These are phyloP conservation scores for Lepiota venenata DNA, from an alignment of 768 basidiomycete species.

Conservation along the genomic window DNA sequence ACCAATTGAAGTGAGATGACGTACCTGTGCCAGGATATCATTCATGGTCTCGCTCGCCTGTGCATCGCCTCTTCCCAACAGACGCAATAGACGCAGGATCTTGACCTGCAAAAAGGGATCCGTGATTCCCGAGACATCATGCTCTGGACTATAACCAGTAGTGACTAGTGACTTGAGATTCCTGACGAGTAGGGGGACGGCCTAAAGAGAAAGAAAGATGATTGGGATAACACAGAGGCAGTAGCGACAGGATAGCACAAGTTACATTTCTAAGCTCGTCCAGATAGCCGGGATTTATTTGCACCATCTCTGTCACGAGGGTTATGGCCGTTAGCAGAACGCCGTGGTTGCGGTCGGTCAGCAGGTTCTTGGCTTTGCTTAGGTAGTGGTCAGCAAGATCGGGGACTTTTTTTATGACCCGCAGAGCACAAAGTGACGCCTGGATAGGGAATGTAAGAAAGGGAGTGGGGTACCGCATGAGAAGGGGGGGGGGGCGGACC, in stretches of 20 bases:
- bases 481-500: conserved; percentile 39
- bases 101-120: conserved; percentile 96
- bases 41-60: conserved; percentile 96
- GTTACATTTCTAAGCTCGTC: conserved; percentile 87
- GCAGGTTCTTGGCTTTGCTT: conserved; percentile 80
- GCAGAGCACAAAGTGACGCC: conserved; percentile 93
- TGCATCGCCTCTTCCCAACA: conserved; percentile 84
- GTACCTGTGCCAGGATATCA: conserved; percentile 92
- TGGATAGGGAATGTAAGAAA: conserved; percentile 26
- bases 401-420: conserved; percentile 94
- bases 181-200: conserved; percentile 89
- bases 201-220: conserved; percentile 42
- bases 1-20: conserved; percentile 5
- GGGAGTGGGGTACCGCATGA: conserved; percentile 1
- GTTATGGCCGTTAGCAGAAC: conserved; percentile 94
- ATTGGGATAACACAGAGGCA: conserved; percentile 7
- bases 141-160: conserved; percentile 97
- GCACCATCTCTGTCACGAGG: conserved; percentile 93
- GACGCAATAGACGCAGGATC: conserved; percentile 79
- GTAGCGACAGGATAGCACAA: conserved; percentile 20
- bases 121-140: conserved; percentile 99
- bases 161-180: conserved; percentile 94
- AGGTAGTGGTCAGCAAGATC: conserved; percentile 94
- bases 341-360: conserved; percentile 96
- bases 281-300: conserved; percentile 64